phyloP scores from a whole-genome alignment of 352 stramenopile species.

The Phytophthora fragariaefolia region DNA sequence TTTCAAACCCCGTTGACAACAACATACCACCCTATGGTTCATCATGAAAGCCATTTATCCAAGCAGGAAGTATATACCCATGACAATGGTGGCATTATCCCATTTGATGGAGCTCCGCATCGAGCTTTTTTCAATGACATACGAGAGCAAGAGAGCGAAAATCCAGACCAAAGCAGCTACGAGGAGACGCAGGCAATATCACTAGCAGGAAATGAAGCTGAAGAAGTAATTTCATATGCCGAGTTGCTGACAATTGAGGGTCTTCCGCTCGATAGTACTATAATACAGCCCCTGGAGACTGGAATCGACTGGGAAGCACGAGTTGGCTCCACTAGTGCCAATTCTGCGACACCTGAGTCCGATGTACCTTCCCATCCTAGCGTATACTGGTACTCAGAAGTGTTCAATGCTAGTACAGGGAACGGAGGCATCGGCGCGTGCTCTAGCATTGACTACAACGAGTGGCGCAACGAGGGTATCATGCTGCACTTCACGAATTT shows the following conservation, averaged over 20 bases:
- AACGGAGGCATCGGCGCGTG: slow-evolving; percentile 90
- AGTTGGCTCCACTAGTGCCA: slow-evolving; percentile 28
- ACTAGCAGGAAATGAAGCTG: slow-evolving; percentile 25
- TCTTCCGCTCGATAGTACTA: slow-evolving; percentile 57
- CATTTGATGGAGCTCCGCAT: slow-evolving; percentile 89
- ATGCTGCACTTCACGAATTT: slow-evolving; percentile 95
- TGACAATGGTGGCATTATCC: slow-evolving; percentile 76
- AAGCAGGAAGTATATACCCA: slow-evolving; percentile 76
- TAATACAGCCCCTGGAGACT: slow-evolving; percentile 67
- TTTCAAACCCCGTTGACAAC: slow-evolving; percentile 40
- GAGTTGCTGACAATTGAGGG: slow-evolving; percentile 62
- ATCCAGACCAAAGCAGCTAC: slow-evolving; percentile 44
- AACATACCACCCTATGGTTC: slow-evolving; percentile 74
- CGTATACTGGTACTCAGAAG: slow-evolving; percentile 83
- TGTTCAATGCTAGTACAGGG: slow-evolving; percentile 44
- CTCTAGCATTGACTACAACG: slow-evolving; percentile 91
- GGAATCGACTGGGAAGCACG: slow-evolving; percentile 45
- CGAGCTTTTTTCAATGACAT: slow-evolving; percentile 83
- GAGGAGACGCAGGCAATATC: slow-evolving; percentile 35
- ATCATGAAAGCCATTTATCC: slow-evolving; percentile 89
- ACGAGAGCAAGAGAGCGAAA: slow-evolving; percentile 56
- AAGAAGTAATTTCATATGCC: slow-evolving; percentile 59
- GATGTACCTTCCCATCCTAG: slow-evolving; percentile 25
- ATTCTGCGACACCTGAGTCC: slow-evolving; percentile 12
- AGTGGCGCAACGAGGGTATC: slow-evolving; percentile 95